Conservation (phyloP, 2,329 filamentous ascomycete species). For the Cladophialophora bantiana region DNA sequence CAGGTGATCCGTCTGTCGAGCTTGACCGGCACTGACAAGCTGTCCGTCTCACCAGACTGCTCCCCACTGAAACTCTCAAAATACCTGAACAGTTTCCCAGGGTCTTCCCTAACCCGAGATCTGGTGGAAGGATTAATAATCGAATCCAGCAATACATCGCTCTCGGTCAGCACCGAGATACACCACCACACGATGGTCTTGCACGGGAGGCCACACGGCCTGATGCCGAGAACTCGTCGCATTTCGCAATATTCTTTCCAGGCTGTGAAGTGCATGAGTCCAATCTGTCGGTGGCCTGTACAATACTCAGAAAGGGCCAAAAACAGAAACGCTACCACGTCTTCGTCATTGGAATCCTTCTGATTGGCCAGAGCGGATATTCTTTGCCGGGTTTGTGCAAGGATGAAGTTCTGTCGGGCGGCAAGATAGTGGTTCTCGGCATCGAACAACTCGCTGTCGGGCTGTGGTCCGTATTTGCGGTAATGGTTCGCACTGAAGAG, state of each 20-base stretch:
- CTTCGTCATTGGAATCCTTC: conserved; percentile 29
- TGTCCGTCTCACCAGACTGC: conserved; percentile 1
- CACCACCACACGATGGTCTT: conserved; percentile 37
- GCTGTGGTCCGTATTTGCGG: conserved; percentile 1
- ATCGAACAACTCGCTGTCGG: conserved; percentile 13
- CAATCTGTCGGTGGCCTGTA: conserved; percentile 29
- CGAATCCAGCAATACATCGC: conserved; percentile 27
- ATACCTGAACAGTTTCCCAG: conserved; percentile 32
- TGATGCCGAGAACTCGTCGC: conserved; percentile 21
- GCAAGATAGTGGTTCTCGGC: conserved; percentile 33
- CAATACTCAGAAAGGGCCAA: conserved; percentile 32
- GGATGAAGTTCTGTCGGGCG: conserved; percentile 31
- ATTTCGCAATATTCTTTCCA: conserved; percentile 37
- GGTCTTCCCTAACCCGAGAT: conserved; percentile 27
- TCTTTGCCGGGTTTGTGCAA: conserved; percentile 30
- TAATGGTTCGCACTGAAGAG: conserved; percentile 31
- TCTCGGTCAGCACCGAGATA: conserved; percentile 30
- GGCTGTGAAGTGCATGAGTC: conserved; percentile 34
- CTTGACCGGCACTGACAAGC: conserved; percentile 7
- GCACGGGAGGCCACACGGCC: conserved; percentile 30
- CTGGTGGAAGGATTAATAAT: conserved; percentile 28
- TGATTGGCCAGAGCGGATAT: conserved; percentile 30
- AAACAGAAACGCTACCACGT: conserved; percentile 35
- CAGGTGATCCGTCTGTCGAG: conserved; percentile 15
- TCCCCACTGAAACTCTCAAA: conserved; percentile 19